These are phyloP conservation scores for Coprinellus aureogranulatus DNA, from an alignment of 768 basidiomycete species.

Conservation along the genomic window DNA sequence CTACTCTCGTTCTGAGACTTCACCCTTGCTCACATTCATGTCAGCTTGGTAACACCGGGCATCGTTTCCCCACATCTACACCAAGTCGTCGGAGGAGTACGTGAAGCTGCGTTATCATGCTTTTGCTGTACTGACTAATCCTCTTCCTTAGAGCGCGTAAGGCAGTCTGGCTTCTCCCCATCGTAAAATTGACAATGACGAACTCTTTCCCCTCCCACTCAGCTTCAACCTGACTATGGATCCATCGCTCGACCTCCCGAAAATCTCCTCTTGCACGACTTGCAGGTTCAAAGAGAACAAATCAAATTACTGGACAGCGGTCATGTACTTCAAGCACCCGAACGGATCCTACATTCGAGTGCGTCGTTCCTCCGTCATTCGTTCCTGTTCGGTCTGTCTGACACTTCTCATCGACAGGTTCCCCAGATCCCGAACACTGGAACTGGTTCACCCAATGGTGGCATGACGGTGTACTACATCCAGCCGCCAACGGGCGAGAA, in stretches of 20 bases:
- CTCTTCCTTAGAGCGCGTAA: neutral
- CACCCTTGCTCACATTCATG: neutral
- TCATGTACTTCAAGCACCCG: neutral
- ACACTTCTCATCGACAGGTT: neutral
- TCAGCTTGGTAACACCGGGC: neutral
- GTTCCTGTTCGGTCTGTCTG: neutral
- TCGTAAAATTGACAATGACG: neutral
- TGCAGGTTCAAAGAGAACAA: neutral
- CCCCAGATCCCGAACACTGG: neutral
- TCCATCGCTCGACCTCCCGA: neutral
- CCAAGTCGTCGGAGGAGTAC: neutral
- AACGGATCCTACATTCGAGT: neutral
- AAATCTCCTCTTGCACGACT: neutral
- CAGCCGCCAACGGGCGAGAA: constrained; percentile 1
- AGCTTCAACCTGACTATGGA: neutral
- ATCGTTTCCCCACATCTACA: neutral
- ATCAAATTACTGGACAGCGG: neutral
- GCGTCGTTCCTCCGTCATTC: neutral
- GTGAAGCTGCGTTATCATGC: neutral
- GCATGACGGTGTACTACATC: constrained; percentile 4
- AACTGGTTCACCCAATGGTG: neutral
- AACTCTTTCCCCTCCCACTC: no score
- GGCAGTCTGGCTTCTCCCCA: neutral
- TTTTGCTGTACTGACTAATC: no score
- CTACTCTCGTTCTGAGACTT: no score